Base-by-base conservation (phyloP, 73 alveolate species). In the Paramecium tetraurelia region DNA sequence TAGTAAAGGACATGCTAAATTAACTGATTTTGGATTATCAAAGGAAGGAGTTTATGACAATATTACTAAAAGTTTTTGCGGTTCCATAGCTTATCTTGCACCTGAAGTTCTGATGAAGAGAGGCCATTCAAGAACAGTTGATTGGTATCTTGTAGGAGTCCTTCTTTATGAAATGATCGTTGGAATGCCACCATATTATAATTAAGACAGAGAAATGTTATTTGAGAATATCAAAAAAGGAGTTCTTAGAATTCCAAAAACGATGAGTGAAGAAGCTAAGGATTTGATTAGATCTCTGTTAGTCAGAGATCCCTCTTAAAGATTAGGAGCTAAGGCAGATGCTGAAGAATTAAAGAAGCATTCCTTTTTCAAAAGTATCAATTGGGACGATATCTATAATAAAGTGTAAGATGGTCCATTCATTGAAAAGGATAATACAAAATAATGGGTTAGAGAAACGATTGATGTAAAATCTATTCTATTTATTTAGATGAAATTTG, bases 1-100 rank as follows among this genome's bases (percentile, higher is more conserved):
- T 95, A 83, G 85, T 48, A 98, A 96, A 75, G 99, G 99, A 1
- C 99, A 98, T 93, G 99, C 98, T 18, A 93, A 86, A 94, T 93
- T 98, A 59, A 97, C 99, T 4, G 99, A 98, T 95, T 98, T 98
- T 94, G 99, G 99, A 5, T 97, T 98, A 41, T 96, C 99, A 3
- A 93, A 98, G 63, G 99, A 98, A 95, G 99, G 99, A 18, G 97
- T 98, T n/a, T 95, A 92, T 85, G 98, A 97, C 35, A 92, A 75
- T 21, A 93, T 95, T 86, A 94, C 99, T 24, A 93, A 84, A 59
- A 93, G 98, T 38, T 98, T 98, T 89, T 98, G 99, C 94, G 99
- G 99, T 10, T 96, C 98, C 9, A 94, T 94, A 35, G 99, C 99
- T 22, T 96, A 96, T 83, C 86, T 96, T 38, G 98, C 99, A 29